Base-by-base conservation (phyloP, 805 yeast genomes). In the Monosporozyma aerobia region DNA sequence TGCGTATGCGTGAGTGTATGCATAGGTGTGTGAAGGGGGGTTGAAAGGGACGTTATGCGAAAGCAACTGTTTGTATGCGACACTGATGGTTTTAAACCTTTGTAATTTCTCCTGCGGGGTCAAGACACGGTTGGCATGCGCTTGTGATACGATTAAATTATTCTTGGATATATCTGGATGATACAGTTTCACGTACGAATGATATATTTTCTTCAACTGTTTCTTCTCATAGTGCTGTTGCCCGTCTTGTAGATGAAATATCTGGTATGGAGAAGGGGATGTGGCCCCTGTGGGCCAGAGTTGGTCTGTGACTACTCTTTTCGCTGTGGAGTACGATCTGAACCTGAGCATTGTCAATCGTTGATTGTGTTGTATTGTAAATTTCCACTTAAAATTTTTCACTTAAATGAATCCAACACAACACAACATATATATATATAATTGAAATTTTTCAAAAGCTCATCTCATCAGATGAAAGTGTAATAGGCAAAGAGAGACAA, bases 251-350 rank as follows among this genome's bases (percentile, higher is more conserved):
- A 80, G 61, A 3, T 77, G 76, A 53, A 89, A 77, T 3, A 89
- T 74, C 35, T 87, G 87, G 60, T 84, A 83, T 0, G 96, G 95
- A 0, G 83, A 69, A 0, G 95, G 90, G 32, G 72, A 0, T 90
- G 88, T 25, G 71, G 7, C 10, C 3, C 23, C 59, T 1, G 67
- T 64, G 2, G 96, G 95, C 90, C 90, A 85, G 25, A 64, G 63
- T 0, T 33, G 11, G 29, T 56, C 58, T 7, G 16, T 22, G 23
- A 54, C 58, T 7, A 16, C 14, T 19, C 14, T 3, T 16, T 7
- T 44, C n/a, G 1, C 27, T 44, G 29, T n/a, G 30, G 27, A 23
- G 25, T 37, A 50, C 9, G 37, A 37, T 14, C 47, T 41, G 8
- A 11, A 16, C n/a, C 11, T 25, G n/a, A 23, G 9, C 45, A 41